Base-by-base conservation (phyloP, 1,139 yeast genomes). In the Yamadazyma pseudoaaseri region DNA sequence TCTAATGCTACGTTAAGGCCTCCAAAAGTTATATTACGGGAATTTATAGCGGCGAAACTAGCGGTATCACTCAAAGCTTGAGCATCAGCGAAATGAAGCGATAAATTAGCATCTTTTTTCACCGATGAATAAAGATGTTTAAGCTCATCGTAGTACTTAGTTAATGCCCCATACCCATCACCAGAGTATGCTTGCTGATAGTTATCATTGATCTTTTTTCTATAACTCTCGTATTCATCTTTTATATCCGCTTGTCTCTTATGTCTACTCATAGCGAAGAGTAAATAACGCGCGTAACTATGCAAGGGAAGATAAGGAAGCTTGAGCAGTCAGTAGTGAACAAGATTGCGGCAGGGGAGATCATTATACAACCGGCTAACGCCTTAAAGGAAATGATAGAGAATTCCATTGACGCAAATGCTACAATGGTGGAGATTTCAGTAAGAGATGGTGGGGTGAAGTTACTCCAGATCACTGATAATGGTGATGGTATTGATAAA, bases 321-420 rank as follows among this genome's bases (percentile, higher is more conserved):
- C 8, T 18, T 6, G 9, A 81, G 25, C 62, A 62, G 17, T 52
- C 74, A 3, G 97, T 90, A 21, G 86, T 94, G 34, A 90, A 87
- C 56, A 75, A 83, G 40, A 92, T 94, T 18, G 98, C 99, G 0
- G 98, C 99, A 1, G 98, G 98, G 1, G 98, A 94, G 61, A 87
- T 94, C 60, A 86, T 94, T 39, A 75, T 90, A 22, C 94, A 90
- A 6, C 98, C 98, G 0, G 86, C 94, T 2, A 92, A 92, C 48
- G 80, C 82, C 0, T 54, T 76, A 20, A 76, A 76, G 46, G 82
- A 76, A 48, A 51, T 76, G 52, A 51, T 76, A 29, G 82, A 76
- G 45, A 76, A 76, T 49, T 62, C 78, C 5, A 72, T 75, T 14
- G 81, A 75, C 45, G 81, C 80, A 1, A 47, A 56, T 2, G 50